Evolutionary conservation across 768 basidiomycete genomes (phyloP).

Genomic region (Amanita inopinata): DNA sequence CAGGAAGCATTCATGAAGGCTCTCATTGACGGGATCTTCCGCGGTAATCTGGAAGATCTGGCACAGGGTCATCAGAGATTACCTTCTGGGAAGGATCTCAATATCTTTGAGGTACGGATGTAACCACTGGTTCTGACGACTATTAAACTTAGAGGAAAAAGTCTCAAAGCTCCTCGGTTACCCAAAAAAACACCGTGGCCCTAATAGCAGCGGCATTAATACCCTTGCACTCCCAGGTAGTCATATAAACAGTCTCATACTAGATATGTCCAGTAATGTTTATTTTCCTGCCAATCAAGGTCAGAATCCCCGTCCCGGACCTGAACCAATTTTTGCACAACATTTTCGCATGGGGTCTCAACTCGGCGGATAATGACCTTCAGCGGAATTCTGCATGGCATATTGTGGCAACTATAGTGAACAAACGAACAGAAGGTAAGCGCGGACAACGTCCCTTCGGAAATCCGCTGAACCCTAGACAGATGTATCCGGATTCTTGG

Average conservation of each 20-base stretch:
- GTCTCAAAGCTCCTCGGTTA: constrained; percentile 24
- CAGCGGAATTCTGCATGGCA: constrained; percentile 51
- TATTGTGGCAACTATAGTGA: constrained; percentile 58
- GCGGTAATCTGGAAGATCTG: constrained; percentile 42
- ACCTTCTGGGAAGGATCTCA: constrained; percentile 27
- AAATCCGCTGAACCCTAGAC: background rate
- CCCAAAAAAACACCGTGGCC: constrained; percentile 54
- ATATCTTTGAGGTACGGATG: constrained; percentile 47
- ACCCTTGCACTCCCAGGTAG: constrained; percentile 58
- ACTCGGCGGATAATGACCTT: constrained; percentile 31
- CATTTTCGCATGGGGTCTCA: constrained; percentile 53
- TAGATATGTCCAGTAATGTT: too few relatives aligned
- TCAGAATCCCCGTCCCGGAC: constrained; percentile 38
- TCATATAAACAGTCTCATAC: constrained; percentile 8
- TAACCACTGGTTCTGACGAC: too few relatives aligned
- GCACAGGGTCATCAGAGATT: constrained; percentile 48
- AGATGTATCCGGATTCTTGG: constrained; percentile 42
- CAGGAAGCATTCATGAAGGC: constrained; percentile 49
- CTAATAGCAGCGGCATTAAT: constrained; percentile 62
- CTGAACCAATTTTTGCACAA: constrained; percentile 40
- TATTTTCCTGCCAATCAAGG: too few relatives aligned
- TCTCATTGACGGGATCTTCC: constrained; percentile 45
- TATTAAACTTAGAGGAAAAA: too few relatives aligned
- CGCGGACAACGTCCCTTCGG: background rate
- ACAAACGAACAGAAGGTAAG: constrained; percentile 68